Evolutionary conservation across 106 monocot species (phyloP), one percentile per base, ranked within the genome.

Genomic region (Dioscorea zingiberensis): DNA sequence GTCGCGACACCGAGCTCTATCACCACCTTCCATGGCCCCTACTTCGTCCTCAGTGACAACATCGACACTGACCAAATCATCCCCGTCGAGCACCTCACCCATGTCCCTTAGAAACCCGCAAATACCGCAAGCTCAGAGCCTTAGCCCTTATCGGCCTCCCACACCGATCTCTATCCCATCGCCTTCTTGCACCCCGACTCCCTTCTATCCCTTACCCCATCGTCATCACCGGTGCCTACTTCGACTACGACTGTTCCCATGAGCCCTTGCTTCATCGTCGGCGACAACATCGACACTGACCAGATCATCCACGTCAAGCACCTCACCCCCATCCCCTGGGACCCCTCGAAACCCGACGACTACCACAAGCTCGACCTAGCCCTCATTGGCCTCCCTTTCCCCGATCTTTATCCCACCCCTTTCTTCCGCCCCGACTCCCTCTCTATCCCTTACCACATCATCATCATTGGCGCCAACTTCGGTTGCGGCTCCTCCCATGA

Each of bases 21-120:
- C 19, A 22, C 69, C 54, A 55, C 68, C 59, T 88, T 92, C 81
- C 91, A 97, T 72, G 97, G 97, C 47, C 66, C 67, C 19, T 97
- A 92, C 86, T 97, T 81, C 77, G 97, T 97, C 10, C 51, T 97
- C 69, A 80, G 88, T n/a, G 74, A 97, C 79, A 97, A 97, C 88
- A 97, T 97, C 75, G 97, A 97, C 73, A 97, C 97, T 38, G 97
- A 97, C 53, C 97, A 97, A 73, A 97, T 97, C 74, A 97, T 97
- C 60, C 97, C 97, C 1, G 97, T 92, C 6, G 88, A 97, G 71
- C 60, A 97, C 77, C 81, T 97, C 13, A 97, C 97, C 59, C 88
- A 92, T 1, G 92, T 97, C 53, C 97, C 97, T 2, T 97, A 92
- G 66, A 97, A 97, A 10, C 88, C 91, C 60, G 91, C 59, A 92